These are phyloP conservation scores for Beta lomatogona DNA, from an alignment of 179 eudicot genomes.

Conservation along the genomic window DNA sequence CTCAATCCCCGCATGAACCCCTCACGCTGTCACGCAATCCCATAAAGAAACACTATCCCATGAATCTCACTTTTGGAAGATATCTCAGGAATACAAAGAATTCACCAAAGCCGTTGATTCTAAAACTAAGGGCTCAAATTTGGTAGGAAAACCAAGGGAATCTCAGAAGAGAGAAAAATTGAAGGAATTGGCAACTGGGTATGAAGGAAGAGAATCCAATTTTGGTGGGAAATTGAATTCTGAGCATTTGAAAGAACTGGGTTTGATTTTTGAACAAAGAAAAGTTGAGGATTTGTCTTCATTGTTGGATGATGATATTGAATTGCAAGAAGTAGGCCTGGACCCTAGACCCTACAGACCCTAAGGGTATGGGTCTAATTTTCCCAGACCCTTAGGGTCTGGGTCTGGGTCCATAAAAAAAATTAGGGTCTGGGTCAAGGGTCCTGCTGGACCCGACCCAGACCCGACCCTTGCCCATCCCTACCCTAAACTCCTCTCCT, in stretches of 20 bases:
- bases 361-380: too few species aligned
- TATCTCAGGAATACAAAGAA: constrained; percentile 59
- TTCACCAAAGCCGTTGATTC: constrained; percentile 37
- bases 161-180: constrained; percentile 46
- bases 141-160: constrained; percentile 89
- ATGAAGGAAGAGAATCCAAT: constrained; percentile 27
- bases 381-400: too few species aligned
- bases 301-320: constrained; percentile 78
- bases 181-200: constrained; percentile 48
- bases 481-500: too few species aligned
- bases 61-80: constrained; percentile 52
- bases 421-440: too few species aligned
- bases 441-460: too few species aligned
- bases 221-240: constrained; percentile 48
- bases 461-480: too few species aligned
- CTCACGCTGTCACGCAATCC: constrained; percentile 32
- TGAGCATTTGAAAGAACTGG: constrained; percentile 70
- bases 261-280: constrained; percentile 55
- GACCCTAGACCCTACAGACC: too few species aligned
- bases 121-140: constrained; percentile 20
- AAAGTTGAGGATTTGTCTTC: constrained; percentile 56
- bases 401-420: too few species aligned
- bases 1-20: constrained; percentile 30
- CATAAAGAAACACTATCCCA: constrained; percentile 44
- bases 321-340: constrained; percentile 39